phyloP scores from a whole-genome alignment of 2,329 filamentous ascomycete genomes.

The Lasiodiplodia theobromae region DNA sequence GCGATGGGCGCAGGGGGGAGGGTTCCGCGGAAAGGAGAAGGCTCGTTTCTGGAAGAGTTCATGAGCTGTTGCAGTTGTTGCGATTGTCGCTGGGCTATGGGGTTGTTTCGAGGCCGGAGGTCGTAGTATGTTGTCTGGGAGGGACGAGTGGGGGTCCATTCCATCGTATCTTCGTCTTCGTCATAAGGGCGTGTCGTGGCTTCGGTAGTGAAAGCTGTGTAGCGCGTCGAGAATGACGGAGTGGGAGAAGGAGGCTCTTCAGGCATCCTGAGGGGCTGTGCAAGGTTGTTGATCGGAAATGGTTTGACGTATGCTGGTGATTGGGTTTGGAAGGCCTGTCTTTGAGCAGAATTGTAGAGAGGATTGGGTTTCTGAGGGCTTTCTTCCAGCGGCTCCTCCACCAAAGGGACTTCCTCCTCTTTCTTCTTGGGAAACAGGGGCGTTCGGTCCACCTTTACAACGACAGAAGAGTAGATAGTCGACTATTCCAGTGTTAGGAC shows the following conservation, averaged over 20 bases:
- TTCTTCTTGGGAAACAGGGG: slow-evolving; percentile 39
- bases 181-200: slow-evolving; percentile 28
- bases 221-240: slow-evolving; percentile 37
- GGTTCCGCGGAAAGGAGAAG: slow-evolving; percentile 71
- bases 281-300: slow-evolving; percentile 47
- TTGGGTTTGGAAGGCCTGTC: slow-evolving; percentile 42
- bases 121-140: slow-evolving; percentile 29
- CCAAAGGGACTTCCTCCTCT: slow-evolving; percentile 36
- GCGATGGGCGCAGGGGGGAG: slow-evolving; percentile 72
- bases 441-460: slow-evolving; percentile 65
- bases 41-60: slow-evolving; percentile 40
- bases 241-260: slow-evolving; percentile 43
- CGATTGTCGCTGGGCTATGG: slow-evolving; percentile 5
- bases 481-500: slow-evolving; percentile 32
- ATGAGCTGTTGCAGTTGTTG: slow-evolving; percentile 36
- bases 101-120: slow-evolving; percentile 18
- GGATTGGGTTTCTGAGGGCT: slow-evolving; percentile 30
- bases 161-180: slow-evolving; percentile 68
- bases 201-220: slow-evolving; percentile 28
- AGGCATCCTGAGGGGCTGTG: slow-evolving; percentile 33
- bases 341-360: slow-evolving; percentile 37
- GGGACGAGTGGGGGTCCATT: slow-evolving; percentile 72
- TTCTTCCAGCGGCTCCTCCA: slow-evolving; percentile 33
- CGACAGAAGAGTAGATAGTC: slow-evolving; percentile 50
- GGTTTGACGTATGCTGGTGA: slow-evolving; percentile 47